phyloP scores from a whole-genome alignment of 179 eudicot genomes.

The Spinacia oleracea region DNA sequence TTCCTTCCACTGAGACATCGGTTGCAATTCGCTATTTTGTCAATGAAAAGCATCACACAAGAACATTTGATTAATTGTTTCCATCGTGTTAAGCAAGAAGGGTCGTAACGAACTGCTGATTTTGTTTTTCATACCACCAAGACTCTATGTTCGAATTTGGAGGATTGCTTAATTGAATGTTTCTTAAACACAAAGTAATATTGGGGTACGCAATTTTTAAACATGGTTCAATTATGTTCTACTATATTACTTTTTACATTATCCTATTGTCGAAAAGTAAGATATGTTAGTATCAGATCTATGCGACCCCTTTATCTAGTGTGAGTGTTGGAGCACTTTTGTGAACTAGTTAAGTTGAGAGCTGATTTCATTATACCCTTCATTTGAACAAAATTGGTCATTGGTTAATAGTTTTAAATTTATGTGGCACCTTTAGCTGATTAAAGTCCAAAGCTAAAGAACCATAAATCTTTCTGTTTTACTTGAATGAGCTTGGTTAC shows the following conservation, averaged over 20 bases:
- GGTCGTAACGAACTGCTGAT: background rate
- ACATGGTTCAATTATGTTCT: background rate
- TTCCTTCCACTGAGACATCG: background rate
- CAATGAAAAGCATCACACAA: too few species aligned
- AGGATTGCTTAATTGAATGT: background rate
- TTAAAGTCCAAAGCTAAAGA: background rate
- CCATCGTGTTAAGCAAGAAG: background rate
- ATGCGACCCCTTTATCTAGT: background rate
- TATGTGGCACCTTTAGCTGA: background rate
- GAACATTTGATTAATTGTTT: background rate
- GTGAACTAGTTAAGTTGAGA: background rate
- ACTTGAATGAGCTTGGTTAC: background rate
- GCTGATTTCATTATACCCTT: background rate
- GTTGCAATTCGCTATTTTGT: too few species aligned
- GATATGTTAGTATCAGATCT: background rate
- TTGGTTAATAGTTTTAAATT: background rate
- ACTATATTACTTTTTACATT: background rate
- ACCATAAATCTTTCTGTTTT: background rate
- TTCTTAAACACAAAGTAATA: background rate
- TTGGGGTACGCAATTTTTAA: background rate
- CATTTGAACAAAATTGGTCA: background rate
- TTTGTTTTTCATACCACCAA: background rate
- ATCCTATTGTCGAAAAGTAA: background rate
- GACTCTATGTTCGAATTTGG: background rate
- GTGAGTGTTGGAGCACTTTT: background rate